Conservation (phyloP, 106 monocot species). For the Dioscorea dumetorum region DNA sequence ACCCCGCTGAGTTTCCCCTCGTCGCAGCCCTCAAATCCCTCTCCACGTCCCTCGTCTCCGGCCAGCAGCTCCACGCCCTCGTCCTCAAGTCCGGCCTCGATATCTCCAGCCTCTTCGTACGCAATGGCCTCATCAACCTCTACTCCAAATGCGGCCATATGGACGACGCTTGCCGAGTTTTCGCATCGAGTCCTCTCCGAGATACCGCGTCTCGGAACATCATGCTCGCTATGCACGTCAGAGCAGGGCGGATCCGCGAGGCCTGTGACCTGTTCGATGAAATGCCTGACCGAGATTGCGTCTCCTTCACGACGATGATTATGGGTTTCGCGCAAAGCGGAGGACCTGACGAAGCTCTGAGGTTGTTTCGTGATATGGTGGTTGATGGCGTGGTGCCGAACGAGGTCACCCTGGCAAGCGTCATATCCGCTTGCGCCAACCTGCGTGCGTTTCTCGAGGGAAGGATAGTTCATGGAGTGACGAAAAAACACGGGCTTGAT, state of each 20-base stretch:
- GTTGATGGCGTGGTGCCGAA: conserved; percentile 25
- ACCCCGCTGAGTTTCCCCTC: not conserved
- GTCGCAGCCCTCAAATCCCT: not conserved
- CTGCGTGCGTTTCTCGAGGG: not conserved
- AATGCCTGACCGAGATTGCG: conserved; percentile 4
- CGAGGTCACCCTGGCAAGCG: conserved; percentile 51
- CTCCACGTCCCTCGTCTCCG: not conserved
- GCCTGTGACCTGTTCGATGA: conserved; percentile 17
- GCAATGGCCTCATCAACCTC: conserved; percentile 3
- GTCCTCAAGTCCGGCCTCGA: conserved; percentile 5
- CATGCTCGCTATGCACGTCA: conserved; percentile 10
- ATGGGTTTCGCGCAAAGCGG: conserved; percentile 15
- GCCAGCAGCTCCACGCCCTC: conserved; percentile 4
- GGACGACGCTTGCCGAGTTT: not conserved
- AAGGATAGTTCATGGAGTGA: conserved; percentile 32
- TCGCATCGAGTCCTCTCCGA: not conserved
- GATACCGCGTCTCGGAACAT: conserved; percentile 1
- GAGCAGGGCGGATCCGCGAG: not conserved
- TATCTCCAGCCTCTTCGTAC: not conserved
- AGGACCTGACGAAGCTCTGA: conserved; percentile 15
- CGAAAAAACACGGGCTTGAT: conserved; percentile 25
- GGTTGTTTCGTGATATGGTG: conserved; percentile 39
- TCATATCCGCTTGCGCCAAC: conserved; percentile 34
- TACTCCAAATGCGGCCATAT: not conserved
- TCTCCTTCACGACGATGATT: conserved; percentile 21